Percentiles rank a stretch among this genome's conserved stretches.
Conservation (phyloP, 2,329 filamentous ascomycete species). For the Samsoniella hepiali region DNA sequence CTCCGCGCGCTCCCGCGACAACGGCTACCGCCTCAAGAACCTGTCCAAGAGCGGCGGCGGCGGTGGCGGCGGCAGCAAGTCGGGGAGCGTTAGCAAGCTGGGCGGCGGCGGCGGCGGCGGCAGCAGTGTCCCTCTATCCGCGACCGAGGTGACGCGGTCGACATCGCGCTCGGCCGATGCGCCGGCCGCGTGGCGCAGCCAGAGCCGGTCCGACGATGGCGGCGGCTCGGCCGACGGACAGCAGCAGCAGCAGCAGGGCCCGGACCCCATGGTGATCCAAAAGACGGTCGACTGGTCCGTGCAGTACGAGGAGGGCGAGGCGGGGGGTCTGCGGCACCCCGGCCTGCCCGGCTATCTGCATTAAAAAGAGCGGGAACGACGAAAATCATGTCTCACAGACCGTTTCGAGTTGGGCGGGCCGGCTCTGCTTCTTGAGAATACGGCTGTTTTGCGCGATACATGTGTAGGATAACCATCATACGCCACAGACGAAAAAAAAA, state of each 20-base stretch:
- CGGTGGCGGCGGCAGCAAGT: neutral
- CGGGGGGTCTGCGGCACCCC: slow-evolving; percentile 11
- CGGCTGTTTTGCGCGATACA: no score
- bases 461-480: no score
- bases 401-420: no score
- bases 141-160: slow-evolving; percentile 3
- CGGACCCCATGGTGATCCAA: slow-evolving; percentile 11
- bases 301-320: slow-evolving; percentile 10
- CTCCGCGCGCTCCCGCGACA: slow-evolving; percentile 11
- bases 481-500: no score
- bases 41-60: slow-evolving; percentile 8
- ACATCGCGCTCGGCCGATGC: neutral
- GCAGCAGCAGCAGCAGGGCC: neutral
- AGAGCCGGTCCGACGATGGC: neutral
- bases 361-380: no score
- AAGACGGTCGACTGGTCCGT: slow-evolving; percentile 19
- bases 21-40: slow-evolving; percentile 9
- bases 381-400: no score
- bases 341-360: slow-evolving; percentile 10
- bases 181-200: neutral
- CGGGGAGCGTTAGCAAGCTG: neutral
- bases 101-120: neutral
- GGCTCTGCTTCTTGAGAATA: no score
- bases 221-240: neutral
- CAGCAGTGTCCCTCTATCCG: neutral